Evolutionary conservation across 371 early-diverging fungal species (phyloP).

Genomic region (Umbelopsis sp.): DNA sequence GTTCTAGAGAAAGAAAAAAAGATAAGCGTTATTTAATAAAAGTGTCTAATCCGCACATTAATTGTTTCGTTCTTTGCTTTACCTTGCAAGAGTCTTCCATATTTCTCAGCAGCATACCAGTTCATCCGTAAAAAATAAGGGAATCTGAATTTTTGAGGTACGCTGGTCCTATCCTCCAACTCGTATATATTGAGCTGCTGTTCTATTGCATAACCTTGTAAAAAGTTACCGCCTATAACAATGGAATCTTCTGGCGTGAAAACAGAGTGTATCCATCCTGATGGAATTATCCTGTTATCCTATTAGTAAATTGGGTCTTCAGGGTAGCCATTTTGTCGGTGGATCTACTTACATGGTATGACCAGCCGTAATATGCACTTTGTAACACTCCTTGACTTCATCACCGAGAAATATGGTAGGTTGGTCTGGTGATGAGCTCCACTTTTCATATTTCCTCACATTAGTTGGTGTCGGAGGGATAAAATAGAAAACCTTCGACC

Average conservation of each 20-base stretch:
- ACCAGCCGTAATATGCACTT: conserved; percentile 71
- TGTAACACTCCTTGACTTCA: conserved; percentile 70
- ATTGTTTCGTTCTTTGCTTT: not conserved
- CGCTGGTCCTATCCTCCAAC: conserved; percentile 79
- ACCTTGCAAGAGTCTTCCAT: conserved; percentile 37
- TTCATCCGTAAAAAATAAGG: conserved; percentile 82
- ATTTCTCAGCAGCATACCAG: conserved; percentile 68
- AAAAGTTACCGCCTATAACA: conserved; percentile 93
- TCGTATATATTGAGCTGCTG: conserved; percentile 70
- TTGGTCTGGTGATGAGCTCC: conserved; percentile 87
- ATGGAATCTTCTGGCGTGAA: conserved; percentile 85
- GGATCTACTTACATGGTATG: conserved; percentile 69
- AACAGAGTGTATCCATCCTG: conserved; percentile 96
- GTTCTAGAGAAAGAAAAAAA: conserved; percentile 12
- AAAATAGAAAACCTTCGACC: conserved; percentile 87
- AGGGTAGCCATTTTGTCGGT: not conserved
- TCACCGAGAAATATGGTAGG: conserved; percentile 78
- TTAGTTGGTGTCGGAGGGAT: conserved; percentile 83
- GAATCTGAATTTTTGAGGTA: conserved; percentile 83
- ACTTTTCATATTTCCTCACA: conserved; percentile 83
- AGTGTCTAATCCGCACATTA: no score
- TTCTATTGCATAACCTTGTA: conserved; percentile 75
- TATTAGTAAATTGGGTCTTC: not conserved
- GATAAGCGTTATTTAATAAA: not conserved
- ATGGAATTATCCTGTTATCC: conserved; percentile 77